phyloP scores from a whole-genome alignment of 1,139 yeast genomes.

The Kurtzmaniella quercitrusa region DNA sequence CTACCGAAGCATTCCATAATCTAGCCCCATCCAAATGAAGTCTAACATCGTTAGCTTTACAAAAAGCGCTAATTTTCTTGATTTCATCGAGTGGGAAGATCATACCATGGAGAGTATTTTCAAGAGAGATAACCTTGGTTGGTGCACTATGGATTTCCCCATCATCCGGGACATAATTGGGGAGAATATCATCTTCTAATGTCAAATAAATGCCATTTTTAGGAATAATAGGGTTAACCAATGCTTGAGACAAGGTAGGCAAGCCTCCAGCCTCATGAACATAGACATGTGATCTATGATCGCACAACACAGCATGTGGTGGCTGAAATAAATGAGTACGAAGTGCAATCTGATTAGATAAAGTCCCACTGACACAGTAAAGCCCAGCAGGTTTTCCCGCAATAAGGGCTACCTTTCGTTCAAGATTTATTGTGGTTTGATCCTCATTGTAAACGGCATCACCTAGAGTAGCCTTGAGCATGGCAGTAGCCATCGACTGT shows the following conservation, averaged over 20 bases:
- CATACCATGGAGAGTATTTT: conserved; percentile 45
- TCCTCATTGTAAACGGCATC: conserved; percentile 47
- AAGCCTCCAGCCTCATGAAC: conserved; percentile 45
- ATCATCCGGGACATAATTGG: conserved; percentile 40
- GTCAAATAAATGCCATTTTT: conserved; percentile 36
- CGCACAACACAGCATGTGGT: conserved; percentile 43
- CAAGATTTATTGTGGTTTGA: conserved; percentile 29
- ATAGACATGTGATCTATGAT: conserved; percentile 37
- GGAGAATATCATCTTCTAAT: conserved; percentile 35
- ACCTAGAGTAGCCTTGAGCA: conserved; percentile 29
- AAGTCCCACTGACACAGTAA: conserved; percentile 44
- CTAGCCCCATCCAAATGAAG: conserved; percentile 48
- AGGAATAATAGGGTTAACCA: conserved; percentile 40
- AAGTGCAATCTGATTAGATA: conserved; percentile 42
- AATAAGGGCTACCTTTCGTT: conserved; percentile 29
- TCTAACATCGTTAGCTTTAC: conserved; percentile 28
- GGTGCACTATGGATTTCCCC: conserved; percentile 48
- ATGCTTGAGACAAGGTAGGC: conserved; percentile 43
- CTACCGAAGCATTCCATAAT: conserved; percentile 44
- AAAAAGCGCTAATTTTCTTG: conserved; percentile 32
- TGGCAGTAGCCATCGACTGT: conserved; percentile 30
- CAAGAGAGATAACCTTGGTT: conserved; percentile 44
- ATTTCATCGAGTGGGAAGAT: conserved; percentile 42
- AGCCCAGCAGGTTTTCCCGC: conserved; percentile 42
- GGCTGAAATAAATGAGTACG: conserved; percentile 41